These are phyloP conservation scores for Cylindricascospora bacillispora DNA, from an alignment of 1,139 yeast species.

Conservation along the genomic window DNA sequence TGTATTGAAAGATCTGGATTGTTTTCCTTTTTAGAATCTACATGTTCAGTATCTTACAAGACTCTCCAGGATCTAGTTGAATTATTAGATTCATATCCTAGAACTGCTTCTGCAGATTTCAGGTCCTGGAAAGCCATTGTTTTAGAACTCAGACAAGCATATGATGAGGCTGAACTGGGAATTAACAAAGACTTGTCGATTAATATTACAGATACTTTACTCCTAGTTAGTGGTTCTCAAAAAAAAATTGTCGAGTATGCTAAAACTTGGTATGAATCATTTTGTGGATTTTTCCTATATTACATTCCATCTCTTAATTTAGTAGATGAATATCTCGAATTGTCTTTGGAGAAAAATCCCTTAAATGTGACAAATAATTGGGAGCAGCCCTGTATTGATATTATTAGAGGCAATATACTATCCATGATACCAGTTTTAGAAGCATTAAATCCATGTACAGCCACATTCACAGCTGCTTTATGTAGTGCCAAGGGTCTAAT, in stretches of 20 bases:
- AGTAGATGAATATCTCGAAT: conserved; percentile 31
- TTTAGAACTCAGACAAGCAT: conserved; percentile 19
- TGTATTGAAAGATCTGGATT: conserved; percentile 31
- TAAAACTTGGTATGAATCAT: conserved; percentile 58
- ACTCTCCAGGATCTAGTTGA: conserved; percentile 37
- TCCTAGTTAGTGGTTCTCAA: conserved; percentile 20
- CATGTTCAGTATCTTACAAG: conserved; percentile 19
- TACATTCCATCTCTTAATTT: conserved; percentile 43
- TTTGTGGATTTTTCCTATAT: conserved; percentile 47
- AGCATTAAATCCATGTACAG: conserved; percentile 50
- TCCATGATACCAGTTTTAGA: conserved; percentile 51
- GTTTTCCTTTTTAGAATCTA: conserved; percentile 8
- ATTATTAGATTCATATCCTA: conserved; percentile 27
- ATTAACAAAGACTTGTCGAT: conserved; percentile 18
- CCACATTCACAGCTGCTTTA: conserved; percentile 52
- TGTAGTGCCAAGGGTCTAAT: conserved; percentile 55
- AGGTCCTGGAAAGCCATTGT: conserved; percentile 28
- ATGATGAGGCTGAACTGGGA: conserved; percentile 13
- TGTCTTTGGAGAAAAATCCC: conserved; percentile 26
- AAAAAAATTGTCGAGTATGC: conserved; percentile 19
- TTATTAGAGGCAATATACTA: conserved; percentile 46
- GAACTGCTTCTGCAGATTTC: conserved; percentile 21
- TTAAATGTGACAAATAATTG: conserved; percentile 34
- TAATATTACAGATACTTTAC: conserved; percentile 17
- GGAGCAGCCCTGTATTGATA: conserved; percentile 51